phyloP scores from a whole-genome alignment of 2,329 filamentous ascomycete species.

The Stagonosporopsis vannaccii region DNA sequence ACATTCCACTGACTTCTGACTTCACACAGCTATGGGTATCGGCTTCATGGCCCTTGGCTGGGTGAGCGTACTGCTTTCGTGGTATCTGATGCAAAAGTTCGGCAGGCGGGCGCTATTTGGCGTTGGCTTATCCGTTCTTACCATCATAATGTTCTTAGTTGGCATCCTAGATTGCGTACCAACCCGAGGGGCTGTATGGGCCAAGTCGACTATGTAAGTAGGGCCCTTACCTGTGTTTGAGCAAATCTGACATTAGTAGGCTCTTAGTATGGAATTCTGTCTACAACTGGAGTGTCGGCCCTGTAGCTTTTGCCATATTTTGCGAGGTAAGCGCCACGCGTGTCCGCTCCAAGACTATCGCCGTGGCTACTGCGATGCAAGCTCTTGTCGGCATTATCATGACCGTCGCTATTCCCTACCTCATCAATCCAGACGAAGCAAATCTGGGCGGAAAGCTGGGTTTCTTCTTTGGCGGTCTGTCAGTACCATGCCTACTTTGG shows the following conservation, averaged over 20 bases:
- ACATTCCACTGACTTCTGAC: not conserved
- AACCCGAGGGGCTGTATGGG: conserved; percentile 42
- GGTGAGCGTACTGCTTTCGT: conserved; percentile 77
- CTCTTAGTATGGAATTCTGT: conserved; percentile 55
- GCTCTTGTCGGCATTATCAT: conserved; percentile 45
- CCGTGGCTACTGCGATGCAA: conserved; percentile 65
- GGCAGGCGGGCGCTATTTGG: conserved; percentile 77
- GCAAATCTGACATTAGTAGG: conserved; percentile 4
- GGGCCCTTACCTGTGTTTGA: not conserved
- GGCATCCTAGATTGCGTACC: conserved; percentile 75
- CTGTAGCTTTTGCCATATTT: conserved; percentile 85
- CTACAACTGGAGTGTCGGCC: conserved; percentile 85
- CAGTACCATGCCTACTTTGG: conserved; percentile 39
- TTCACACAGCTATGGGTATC: conserved; percentile 43
- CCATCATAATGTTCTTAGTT: conserved; percentile 74
- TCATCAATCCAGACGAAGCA: conserved; percentile 51
- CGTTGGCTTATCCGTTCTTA: conserved; percentile 62
- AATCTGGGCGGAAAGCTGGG: conserved; percentile 51
- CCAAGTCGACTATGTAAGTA: conserved; percentile 45
- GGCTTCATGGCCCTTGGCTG: conserved; percentile 71
- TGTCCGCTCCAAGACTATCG: conserved; percentile 78
- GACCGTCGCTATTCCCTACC: conserved; percentile 48
- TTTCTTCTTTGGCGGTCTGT: conserved; percentile 50
- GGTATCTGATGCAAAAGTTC: conserved; percentile 77
- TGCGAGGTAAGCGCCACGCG: conserved; percentile 77